These are phyloP conservation scores for Microbotryum silenes-acaulis DNA, from an alignment of 1,284 basidiomycete species.

Conservation along the genomic window DNA sequence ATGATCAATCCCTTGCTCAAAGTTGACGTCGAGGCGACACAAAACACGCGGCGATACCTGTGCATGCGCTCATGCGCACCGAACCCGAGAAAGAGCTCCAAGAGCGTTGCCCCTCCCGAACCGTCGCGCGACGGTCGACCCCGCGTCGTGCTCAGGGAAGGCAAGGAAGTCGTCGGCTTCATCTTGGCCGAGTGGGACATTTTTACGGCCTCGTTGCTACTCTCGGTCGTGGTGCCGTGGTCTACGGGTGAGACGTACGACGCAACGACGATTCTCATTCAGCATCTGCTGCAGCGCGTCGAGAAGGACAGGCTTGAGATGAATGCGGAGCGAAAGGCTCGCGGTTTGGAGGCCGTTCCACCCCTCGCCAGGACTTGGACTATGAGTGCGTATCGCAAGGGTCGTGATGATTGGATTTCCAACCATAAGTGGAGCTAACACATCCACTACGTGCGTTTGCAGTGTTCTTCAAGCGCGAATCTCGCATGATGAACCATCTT, in stretches of 20 bases:
- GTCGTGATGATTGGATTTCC: too few species aligned
- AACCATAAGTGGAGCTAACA: background rate
- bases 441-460: background rate
- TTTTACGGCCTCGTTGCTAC: background rate
- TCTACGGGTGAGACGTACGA: constrained; percentile 22
- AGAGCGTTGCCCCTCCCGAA: background rate
- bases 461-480: constrained; percentile 30
- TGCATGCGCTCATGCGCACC: constrained; percentile 18
- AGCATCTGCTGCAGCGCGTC: constrained; percentile 11
- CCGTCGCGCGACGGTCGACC: background rate
- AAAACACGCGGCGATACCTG: constrained; percentile 19
- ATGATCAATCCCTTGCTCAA: constrained; percentile 13
- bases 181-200: constrained; percentile 24
- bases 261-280: constrained; percentile 18
- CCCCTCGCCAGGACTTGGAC: constrained; percentile 15
- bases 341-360: constrained; percentile 2
- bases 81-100: constrained; percentile 18
- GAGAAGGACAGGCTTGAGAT: constrained; percentile 10
- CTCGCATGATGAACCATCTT: constrained; percentile 18
- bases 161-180: constrained; percentile 23
- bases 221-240: constrained; percentile 26
- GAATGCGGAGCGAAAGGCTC: background rate
- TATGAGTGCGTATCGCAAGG: constrained; percentile 9
- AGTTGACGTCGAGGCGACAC: background rate
- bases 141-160: constrained; percentile 4